phyloP scores from a whole-genome alignment of 805 yeast species.

The Candida dajiaensis region DNA sequence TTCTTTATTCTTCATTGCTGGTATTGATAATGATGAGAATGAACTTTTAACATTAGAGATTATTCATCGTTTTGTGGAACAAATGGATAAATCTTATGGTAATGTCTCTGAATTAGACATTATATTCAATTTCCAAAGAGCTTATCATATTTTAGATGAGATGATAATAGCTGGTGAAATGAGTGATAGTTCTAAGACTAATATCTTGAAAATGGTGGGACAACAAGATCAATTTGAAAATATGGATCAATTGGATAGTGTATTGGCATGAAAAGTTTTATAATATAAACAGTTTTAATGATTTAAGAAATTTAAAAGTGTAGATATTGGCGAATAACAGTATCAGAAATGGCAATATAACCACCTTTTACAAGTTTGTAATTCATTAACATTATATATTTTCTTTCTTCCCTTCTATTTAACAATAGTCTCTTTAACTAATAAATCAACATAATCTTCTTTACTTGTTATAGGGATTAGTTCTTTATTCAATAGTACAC shows the following conservation, averaged over 20 bases:
- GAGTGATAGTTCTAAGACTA: constrained; percentile 77
- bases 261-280: constrained; percentile 26
- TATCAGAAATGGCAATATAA: no score
- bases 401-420: background rate
- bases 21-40: constrained; percentile 77
- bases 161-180: constrained; percentile 82
- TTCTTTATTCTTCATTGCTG: constrained; percentile 83
- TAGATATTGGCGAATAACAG: no score
- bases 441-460: constrained; percentile 27
- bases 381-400: background rate
- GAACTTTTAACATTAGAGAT: constrained; percentile 82
- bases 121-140: constrained; percentile 91
- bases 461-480: constrained; percentile 23
- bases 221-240: constrained; percentile 86
- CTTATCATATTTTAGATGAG: constrained; percentile 89
- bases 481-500: constrained; percentile 13
- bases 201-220: constrained; percentile 66
- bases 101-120: constrained; percentile 96
- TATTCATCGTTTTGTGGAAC: constrained; percentile 91
- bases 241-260: constrained; percentile 54
- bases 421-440: constrained; percentile 23
- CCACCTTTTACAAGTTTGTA: background rate
- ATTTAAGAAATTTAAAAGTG: no score
- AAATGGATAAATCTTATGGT: constrained; percentile 93
- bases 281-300: no score